Conservation (phyloP, 805 yeast genomes). For the Ogataea ganodermae region DNA sequence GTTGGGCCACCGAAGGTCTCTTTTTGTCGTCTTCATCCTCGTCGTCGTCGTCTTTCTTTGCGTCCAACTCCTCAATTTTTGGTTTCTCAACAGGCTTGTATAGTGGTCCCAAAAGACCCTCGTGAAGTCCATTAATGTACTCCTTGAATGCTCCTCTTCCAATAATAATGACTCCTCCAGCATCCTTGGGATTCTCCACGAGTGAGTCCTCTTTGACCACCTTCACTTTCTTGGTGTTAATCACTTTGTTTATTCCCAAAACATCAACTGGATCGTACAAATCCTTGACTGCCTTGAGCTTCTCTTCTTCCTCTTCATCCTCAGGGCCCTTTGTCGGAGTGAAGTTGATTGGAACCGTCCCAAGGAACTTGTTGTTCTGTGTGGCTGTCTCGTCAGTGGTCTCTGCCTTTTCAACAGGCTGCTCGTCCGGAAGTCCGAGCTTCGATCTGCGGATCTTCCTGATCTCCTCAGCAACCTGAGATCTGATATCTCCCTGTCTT, state of each 20-base stretch:
- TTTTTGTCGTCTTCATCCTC: conserved; percentile 35
- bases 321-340: conserved; percentile 1
- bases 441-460: conserved; percentile 62
- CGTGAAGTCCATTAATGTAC: conserved; percentile 86
- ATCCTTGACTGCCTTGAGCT: conserved; percentile 35
- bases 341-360: conserved; percentile 11
- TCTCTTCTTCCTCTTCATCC: conserved; percentile 23
- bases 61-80: conserved; percentile 10
- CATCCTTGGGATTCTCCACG: conserved; percentile 42
- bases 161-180: conserved; percentile 87
- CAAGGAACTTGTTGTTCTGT: conserved; percentile 12
- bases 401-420: conserved; percentile 17
- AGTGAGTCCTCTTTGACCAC: conserved; percentile 47
- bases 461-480: conserved; percentile 77
- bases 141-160: conserved; percentile 98
- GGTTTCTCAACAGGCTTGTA: conserved; percentile 38
- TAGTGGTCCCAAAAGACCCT: conserved; percentile 91
- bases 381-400: conserved; percentile 13
- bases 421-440: conserved; percentile 28
- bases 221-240: conserved; percentile 17
- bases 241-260: conserved; percentile 53
- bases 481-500: conserved; percentile 88
- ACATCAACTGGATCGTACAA: conserved; percentile 47
- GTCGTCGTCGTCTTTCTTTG: conserved; percentile 17
- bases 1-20: conserved; percentile 53